Percentiles rank a stretch among this genome's conserved stretches.
phyloP scores from a whole-genome alignment of 2,329 filamentous ascomycete genomes.

The Penicillium occitanis region DNA sequence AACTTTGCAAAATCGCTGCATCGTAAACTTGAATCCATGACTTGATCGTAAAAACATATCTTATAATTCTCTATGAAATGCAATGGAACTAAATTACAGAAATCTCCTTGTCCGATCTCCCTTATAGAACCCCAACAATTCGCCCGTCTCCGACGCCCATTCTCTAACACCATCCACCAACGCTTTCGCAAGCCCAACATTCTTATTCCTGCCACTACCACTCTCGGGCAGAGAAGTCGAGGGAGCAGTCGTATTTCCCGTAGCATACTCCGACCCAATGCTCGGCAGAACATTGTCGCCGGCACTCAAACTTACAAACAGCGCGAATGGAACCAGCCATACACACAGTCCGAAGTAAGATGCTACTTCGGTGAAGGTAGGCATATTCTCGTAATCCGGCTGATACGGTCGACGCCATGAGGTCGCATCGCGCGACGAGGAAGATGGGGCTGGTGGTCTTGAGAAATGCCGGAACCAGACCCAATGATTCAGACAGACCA shows the following conservation, averaged over 20 bases:
- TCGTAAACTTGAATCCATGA: neutral
- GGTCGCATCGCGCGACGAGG: constrained; percentile 26
- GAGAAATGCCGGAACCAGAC: constrained; percentile 96
- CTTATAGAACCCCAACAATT: constrained; percentile 63
- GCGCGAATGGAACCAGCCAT: constrained; percentile 91
- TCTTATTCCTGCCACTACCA: constrained; percentile 44
- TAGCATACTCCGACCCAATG: constrained; percentile 76
- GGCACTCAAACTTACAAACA: constrained; percentile 92
- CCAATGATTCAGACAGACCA: constrained; percentile 89
- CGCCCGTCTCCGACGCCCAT: constrained; percentile 62
- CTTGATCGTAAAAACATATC: neutral
- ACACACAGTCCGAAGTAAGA: constrained; percentile 96
- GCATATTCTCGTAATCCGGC: constrained; percentile 54
- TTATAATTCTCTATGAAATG: neutral
- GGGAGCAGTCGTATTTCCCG: constrained; percentile 45
- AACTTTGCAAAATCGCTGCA: neutral
- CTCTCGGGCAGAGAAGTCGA: constrained; percentile 28
- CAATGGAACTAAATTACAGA: constrained; percentile 5
- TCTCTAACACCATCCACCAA: constrained; percentile 60
- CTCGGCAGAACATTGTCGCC: constrained; percentile 93
- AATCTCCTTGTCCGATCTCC: constrained; percentile 56
- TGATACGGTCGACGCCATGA: constrained; percentile 42
- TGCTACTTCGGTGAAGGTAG: constrained; percentile 89
- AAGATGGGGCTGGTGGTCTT: constrained; percentile 48
- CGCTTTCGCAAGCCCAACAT: constrained; percentile 63